Conservation (phyloP, 148 eudicot genomes). For the Vaccinium macrocarpon region DNA sequence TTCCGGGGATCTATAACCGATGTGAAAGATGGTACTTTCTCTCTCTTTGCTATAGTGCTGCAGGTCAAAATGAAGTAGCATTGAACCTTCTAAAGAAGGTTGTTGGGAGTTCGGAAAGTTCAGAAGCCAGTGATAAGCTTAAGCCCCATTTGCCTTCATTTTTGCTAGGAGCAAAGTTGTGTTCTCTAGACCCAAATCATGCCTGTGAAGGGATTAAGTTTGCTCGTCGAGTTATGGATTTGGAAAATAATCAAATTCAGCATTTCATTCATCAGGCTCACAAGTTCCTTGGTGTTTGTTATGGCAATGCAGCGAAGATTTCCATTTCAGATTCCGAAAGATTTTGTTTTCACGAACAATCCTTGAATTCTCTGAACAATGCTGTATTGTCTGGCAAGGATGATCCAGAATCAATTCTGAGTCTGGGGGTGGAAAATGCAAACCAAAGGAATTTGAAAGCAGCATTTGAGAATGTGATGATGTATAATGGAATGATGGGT, state of each 20-base stretch:
- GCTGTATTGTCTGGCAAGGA: constrained; percentile 36
- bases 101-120: constrained; percentile 57
- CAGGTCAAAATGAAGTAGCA: constrained; percentile 62
- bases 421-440: constrained; percentile 69
- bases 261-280: constrained; percentile 63
- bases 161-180: constrained; percentile 78
- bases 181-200: constrained; percentile 49
- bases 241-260: constrained; percentile 36
- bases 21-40: constrained; percentile 90
- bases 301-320: constrained; percentile 68
- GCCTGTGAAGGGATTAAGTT: constrained; percentile 67
- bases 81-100: constrained; percentile 60
- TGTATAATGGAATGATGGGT: constrained; percentile 52
- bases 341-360: constrained; percentile 42
- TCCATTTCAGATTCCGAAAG: constrained; percentile 57
- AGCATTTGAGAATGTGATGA: constrained; percentile 61
- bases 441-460: constrained; percentile 62
- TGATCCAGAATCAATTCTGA: constrained; percentile 60
- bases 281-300: constrained; percentile 73
- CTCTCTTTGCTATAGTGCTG: constrained; percentile 83
- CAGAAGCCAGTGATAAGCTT: constrained; percentile 54
- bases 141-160: constrained; percentile 59
- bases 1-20: constrained; percentile 67
- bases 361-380: constrained; percentile 42
- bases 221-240: constrained; percentile 46